A percentile compares a stretch with the other conserved stretches of the same genome.
Evolutionary conservation across 2,329 filamentous ascomycete genomes (phyloP).

Genomic region (Immersiporthe knoxdaviesiana): DNA sequence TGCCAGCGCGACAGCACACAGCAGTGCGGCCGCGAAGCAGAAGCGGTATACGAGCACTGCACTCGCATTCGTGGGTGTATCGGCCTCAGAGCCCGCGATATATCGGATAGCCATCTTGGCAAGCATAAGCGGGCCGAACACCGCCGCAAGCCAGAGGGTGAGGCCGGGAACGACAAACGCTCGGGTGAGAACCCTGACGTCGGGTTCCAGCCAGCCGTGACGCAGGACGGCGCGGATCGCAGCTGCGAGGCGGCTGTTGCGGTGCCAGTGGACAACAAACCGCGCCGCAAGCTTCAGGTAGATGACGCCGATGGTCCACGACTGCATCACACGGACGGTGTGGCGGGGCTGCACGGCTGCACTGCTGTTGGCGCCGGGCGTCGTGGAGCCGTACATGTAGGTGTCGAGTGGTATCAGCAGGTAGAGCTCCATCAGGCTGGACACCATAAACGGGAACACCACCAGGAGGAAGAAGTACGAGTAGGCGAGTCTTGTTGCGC

Average conservation of each 20-base stretch:
- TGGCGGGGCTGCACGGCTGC: conserved; percentile 53
- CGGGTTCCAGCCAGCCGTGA: conserved; percentile 77
- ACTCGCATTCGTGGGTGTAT: conserved; percentile 35
- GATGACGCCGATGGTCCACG: conserved; percentile 90
- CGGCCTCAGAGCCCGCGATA: conserved; percentile 31
- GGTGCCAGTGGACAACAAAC: conserved; percentile 68
- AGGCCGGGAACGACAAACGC: conserved; percentile 81
- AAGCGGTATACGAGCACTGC: conserved; percentile 52
- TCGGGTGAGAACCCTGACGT: conserved; percentile 77
- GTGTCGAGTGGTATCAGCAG: conserved; percentile 85
- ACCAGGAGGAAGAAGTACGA: conserved; percentile 74
- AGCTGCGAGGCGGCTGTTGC: conserved; percentile 70
- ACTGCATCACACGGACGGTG: conserved; percentile 84
- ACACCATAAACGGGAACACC: conserved; percentile 80
- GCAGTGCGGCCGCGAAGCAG: conserved; percentile 70
- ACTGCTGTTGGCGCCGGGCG: conserved; percentile 31
- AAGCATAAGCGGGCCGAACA: conserved; percentile 65
- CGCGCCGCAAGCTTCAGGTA: conserved; percentile 82
- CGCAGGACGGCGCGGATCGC: conserved; percentile 76
- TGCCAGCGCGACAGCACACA: conserved; percentile 51
- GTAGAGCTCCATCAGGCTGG: conserved; percentile 84
- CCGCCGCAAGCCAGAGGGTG: conserved; percentile 62
- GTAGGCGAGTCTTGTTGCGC: conserved; percentile 63
- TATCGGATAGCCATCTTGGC: conserved; percentile 56
- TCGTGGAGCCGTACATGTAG: conserved; percentile 57